A percentile compares a stretch with the other conserved stretches of the same genome.
These are phyloP conservation scores for Xylaria intraflava DNA, from an alignment of 495 filamentous ascomycete genomes.

Conservation along the genomic window DNA sequence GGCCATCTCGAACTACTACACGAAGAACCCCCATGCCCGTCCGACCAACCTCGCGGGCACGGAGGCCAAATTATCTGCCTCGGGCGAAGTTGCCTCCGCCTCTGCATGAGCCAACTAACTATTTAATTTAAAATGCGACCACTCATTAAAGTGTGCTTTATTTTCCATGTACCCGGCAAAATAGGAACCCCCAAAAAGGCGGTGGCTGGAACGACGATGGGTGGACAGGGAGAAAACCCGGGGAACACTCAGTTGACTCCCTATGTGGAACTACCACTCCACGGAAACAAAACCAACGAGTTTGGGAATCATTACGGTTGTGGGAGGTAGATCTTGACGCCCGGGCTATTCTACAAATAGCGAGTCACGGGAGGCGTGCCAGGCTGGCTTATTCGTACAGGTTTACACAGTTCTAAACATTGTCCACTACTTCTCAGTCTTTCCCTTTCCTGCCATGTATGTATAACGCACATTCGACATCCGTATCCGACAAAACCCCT, in stretches of 20 bases:
- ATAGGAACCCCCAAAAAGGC: neutral
- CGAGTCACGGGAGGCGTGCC: neutral
- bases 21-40: conserved; percentile 78
- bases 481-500: neutral
- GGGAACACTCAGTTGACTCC: neutral
- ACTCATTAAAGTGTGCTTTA: neutral
- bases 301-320: no score
- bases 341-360: no score
- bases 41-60: conserved; percentile 70
- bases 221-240: neutral
- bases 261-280: neutral
- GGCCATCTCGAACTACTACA: conserved; percentile 97
- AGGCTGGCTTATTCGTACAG: neutral
- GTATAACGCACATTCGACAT: neutral
- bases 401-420: neutral
- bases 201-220: neutral
- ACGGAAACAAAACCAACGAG: neutral
- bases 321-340: no score
- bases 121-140: neutral
- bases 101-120: conserved; percentile 9
- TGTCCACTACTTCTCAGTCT: no score
- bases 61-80: conserved; percentile 44
- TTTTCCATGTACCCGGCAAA: neutral
- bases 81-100: conserved; percentile 14
- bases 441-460: no score